phyloP scores from a whole-genome alignment of 495 filamentous ascomycete species.

The Aspergillus campestris region DNA sequence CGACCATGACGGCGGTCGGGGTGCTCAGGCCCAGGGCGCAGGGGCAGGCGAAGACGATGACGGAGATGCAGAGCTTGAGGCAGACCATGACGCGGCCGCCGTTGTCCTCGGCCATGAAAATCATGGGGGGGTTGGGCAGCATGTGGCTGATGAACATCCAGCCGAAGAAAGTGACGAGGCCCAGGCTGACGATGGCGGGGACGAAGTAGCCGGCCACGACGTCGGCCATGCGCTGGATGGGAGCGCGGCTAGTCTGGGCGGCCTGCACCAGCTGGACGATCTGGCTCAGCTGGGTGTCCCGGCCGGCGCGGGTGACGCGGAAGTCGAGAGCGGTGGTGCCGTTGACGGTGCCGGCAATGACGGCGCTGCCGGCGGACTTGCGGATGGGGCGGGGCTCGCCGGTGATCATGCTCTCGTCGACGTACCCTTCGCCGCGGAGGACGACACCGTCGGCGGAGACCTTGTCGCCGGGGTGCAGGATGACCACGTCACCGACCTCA shows the following conservation, averaged over 20 bases:
- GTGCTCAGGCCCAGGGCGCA: constrained; percentile 92
- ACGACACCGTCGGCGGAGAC: constrained; percentile 90
- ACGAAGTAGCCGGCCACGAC: constrained; percentile 91
- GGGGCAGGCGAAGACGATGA: constrained; percentile 97
- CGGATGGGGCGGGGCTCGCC: constrained; percentile 91
- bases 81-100: constrained; percentile 95
- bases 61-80: constrained; percentile 93
- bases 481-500: constrained; percentile 86
- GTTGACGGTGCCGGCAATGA: constrained; percentile 97
- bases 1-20: constrained; percentile 97
- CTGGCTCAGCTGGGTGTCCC: constrained; percentile 93
- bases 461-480: constrained; percentile 91
- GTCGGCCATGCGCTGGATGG: constrained; percentile 92
- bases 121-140: constrained; percentile 71
- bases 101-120: constrained; percentile 71
- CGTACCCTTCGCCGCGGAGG: constrained; percentile 80
- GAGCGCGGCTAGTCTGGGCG: constrained; percentile 87
- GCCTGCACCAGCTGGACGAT: constrained; percentile 97
- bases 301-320: constrained; percentile 82
- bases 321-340: constrained; percentile 87
- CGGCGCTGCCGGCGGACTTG: constrained; percentile 66
- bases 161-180: constrained; percentile 72
- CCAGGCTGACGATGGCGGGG: constrained; percentile 76
- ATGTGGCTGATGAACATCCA: constrained; percentile 96
- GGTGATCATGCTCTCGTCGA: constrained; percentile 98